These are phyloP conservation scores for Spatholobus suberectus DNA, from an alignment of 306 rosid genomes.

Conservation along the genomic window DNA sequence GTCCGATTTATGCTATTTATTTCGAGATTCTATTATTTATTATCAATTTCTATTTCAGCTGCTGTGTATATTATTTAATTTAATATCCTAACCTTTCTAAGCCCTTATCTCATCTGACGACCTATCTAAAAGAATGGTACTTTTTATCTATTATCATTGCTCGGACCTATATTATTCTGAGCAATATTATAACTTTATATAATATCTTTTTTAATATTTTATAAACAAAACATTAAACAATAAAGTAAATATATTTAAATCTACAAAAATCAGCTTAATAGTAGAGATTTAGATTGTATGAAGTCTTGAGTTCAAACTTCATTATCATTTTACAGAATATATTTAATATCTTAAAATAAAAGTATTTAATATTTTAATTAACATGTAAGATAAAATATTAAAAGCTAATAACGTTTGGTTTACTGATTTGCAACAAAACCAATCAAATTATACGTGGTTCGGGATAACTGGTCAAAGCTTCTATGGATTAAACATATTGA, in stretches of 20 bases:
- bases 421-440: neutral
- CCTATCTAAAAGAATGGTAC: neutral
- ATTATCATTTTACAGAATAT: neutral
- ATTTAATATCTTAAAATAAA: neutral
- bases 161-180: neutral
- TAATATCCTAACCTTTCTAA: neutral
- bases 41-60: slow-evolving; percentile 10
- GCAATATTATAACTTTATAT: neutral
- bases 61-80: neutral
- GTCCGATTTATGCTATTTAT: slow-evolving; percentile 5
- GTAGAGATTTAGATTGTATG: too few species aligned
- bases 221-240: neutral
- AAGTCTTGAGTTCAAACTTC: neutral
- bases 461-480: neutral
- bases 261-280: neutral
- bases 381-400: neutral
- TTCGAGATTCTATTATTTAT: slow-evolving; percentile 11
- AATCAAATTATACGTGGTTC: neutral
- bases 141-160: neutral
- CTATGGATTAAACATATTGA: neutral
- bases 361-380: neutral
- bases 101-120: neutral
- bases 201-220: neutral
- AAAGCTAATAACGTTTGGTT: neutral
- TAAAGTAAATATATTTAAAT: neutral